These are phyloP conservation scores for Alternaria triticimaculans DNA, from an alignment of 2,329 filamentous ascomycete species.

Conservation along the genomic window DNA sequence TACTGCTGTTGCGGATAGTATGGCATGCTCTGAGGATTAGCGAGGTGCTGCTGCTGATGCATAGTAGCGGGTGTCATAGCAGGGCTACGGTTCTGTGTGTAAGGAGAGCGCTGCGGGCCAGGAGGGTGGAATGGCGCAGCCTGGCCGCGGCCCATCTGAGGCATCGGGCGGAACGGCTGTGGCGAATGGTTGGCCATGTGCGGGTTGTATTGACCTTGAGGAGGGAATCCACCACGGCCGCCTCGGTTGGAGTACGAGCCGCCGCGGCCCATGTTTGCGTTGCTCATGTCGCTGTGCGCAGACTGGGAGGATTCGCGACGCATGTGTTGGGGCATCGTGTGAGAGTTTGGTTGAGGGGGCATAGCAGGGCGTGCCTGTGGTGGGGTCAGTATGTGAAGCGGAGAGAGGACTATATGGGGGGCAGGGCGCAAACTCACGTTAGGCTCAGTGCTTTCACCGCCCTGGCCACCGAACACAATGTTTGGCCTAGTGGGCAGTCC, in stretches of 20 bases:
- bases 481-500: slow-evolving; percentile 73
- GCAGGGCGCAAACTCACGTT: slow-evolving; percentile 66
- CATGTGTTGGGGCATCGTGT: slow-evolving; percentile 69
- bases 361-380: slow-evolving; percentile 72
- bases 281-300: slow-evolving; percentile 74
- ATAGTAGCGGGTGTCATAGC: slow-evolving; percentile 67
- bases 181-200: slow-evolving; percentile 55
- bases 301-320: slow-evolving; percentile 88
- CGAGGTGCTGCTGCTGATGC: slow-evolving; percentile 64
- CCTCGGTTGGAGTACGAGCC: slow-evolving; percentile 51
- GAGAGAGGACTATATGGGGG: neutral
- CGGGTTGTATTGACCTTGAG: slow-evolving; percentile 57
- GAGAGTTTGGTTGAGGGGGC: slow-evolving; percentile 53
- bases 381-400: slow-evolving; percentile 19
- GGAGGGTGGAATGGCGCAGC: slow-evolving; percentile 59
- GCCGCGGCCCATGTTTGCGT: slow-evolving; percentile 57
- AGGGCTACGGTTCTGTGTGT: slow-evolving; percentile 65
- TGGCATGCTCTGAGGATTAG: slow-evolving; percentile 66
- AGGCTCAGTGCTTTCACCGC: slow-evolving; percentile 70
- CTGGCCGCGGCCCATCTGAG: slow-evolving; percentile 61
- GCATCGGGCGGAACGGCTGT: slow-evolving; percentile 59
- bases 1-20: slow-evolving; percentile 65
- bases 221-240: slow-evolving; percentile 57
- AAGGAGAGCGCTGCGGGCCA: slow-evolving; percentile 61
- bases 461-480: slow-evolving; percentile 82